Percentiles rank a stretch among this genome's conserved stretches.
phyloP scores from a whole-genome alignment of 371 early-diverging fungal genomes.

The Syncephalastrum monosporum region DNA sequence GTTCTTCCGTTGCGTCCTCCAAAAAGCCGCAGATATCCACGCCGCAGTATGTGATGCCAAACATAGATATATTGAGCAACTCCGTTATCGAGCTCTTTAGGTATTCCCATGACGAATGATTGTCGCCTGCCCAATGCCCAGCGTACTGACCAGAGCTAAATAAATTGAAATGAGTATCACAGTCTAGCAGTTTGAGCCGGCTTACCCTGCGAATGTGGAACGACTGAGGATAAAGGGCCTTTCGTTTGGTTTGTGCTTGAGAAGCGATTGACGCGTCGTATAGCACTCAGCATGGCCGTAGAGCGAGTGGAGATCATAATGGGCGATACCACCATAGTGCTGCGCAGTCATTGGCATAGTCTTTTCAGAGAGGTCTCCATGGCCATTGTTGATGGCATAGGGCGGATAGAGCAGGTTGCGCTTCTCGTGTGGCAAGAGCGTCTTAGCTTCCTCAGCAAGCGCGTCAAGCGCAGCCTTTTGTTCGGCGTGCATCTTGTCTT shows the following conservation, averaged over 20 bases:
- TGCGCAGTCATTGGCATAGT: slow-evolving; percentile 58
- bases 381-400: slow-evolving; percentile 35
- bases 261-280: slow-evolving; percentile 43
- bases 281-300: slow-evolving; percentile 62
- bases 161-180: neutral
- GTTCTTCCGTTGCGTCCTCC: slow-evolving; percentile 49
- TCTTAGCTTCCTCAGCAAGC: slow-evolving; percentile 22
- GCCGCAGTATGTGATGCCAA: slow-evolving; percentile 67
- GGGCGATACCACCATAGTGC: slow-evolving; percentile 52
- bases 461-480: slow-evolving; percentile 22
- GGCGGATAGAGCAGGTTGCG: slow-evolving; percentile 35
- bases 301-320: slow-evolving; percentile 67
- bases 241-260: slow-evolving; percentile 32
- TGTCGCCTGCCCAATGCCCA: slow-evolving; percentile 66
- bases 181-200: neutral
- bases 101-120: slow-evolving; percentile 50
- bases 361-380: slow-evolving; percentile 45
- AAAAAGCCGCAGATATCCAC: slow-evolving; percentile 77
- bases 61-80: slow-evolving; percentile 64
- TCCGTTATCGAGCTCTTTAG: slow-evolving; percentile 58
- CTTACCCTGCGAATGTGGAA: slow-evolving; percentile 63
- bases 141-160: slow-evolving; percentile 52
- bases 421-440: slow-evolving; percentile 15
- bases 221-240: slow-evolving; percentile 76
- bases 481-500: slow-evolving; percentile 17